Percentiles rank a stretch among this genome's conserved stretches.
phyloP scores from a whole-genome alignment of 208 protist genomes.

The Wallacemonas sp. region DNA sequence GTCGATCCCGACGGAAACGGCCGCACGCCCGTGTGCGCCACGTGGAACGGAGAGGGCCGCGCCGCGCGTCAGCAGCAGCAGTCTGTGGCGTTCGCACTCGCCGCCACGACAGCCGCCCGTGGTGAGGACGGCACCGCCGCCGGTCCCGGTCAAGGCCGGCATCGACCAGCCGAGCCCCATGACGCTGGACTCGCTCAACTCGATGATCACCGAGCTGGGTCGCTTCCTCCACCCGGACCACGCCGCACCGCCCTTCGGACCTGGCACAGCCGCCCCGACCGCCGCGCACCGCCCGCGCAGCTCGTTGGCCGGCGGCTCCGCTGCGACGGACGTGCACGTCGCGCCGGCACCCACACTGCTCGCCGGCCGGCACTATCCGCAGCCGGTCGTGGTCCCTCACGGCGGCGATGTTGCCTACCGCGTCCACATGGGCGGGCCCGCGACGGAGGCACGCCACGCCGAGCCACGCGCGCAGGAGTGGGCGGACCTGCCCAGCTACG shows the following conservation, averaged over 20 bases:
- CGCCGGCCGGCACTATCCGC: not conserved
- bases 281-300: too few relatives aligned
- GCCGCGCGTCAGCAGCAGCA: too few relatives aligned
- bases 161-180: too few relatives aligned
- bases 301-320: too few relatives aligned
- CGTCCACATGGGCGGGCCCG: not conserved
- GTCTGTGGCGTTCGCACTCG: too few relatives aligned
- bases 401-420: not conserved
- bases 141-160: too few relatives aligned
- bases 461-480: conserved; percentile 7
- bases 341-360: conserved; percentile 11
- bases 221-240: conserved; percentile 6
- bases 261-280: too few relatives aligned
- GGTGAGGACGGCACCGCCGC: too few relatives aligned
- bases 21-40: not conserved
- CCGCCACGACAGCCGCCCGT: too few relatives aligned
- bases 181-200: conserved; percentile 10
- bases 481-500: conserved; percentile 51
- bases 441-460: not conserved
- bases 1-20: not conserved
- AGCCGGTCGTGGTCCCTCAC: not conserved
- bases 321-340: not conserved
- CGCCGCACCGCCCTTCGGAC: not conserved
- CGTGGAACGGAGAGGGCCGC: not conserved
- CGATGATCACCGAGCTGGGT: conserved; percentile 12